phyloP scores from a whole-genome alignment of 768 basidiomycete genomes.

The Russula griseocarnosa region DNA sequence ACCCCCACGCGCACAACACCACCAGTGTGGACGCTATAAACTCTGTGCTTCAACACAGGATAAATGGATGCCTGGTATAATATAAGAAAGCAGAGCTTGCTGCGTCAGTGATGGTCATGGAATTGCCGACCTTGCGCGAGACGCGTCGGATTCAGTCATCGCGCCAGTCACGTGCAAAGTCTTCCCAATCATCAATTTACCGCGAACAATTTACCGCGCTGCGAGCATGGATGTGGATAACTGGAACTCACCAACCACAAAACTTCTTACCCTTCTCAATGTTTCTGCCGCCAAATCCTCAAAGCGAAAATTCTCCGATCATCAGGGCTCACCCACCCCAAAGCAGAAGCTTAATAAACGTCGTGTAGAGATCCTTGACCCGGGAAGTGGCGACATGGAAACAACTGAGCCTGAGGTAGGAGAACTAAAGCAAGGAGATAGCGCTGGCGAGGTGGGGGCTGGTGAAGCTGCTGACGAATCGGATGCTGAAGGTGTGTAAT shows the following conservation, averaged over 20 bases:
- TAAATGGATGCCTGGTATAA: neutral
- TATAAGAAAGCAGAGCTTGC: neutral
- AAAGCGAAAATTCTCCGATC: slow-evolving; percentile 47
- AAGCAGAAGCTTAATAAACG: slow-evolving; percentile 74
- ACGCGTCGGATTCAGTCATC: slow-evolving; percentile 12
- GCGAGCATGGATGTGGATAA: slow-evolving; percentile 29
- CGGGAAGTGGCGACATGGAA: slow-evolving; percentile 9
- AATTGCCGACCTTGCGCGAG: neutral
- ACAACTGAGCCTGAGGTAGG: slow-evolving; percentile 4
- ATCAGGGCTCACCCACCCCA: slow-evolving; percentile 43
- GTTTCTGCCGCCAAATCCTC: slow-evolving; percentile 73
- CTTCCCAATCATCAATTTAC: neutral
- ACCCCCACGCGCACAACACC: neutral
- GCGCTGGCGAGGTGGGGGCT: slow-evolving; percentile 22
- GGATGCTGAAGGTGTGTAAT: slow-evolving; percentile 28
- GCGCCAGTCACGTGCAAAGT: slow-evolving; percentile 20
- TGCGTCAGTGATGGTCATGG: slow-evolving; percentile 8
- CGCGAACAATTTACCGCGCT: too few species aligned
- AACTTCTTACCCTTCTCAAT: slow-evolving; percentile 83
- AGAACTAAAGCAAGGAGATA: slow-evolving; percentile 25
- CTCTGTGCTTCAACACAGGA: neutral
- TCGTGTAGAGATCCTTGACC: slow-evolving; percentile 38
- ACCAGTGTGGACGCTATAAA: neutral
- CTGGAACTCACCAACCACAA: slow-evolving; percentile 61
- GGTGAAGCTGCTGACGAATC: neutral